phyloP scores from a whole-genome alignment of 2,329 filamentous ascomycete genomes.

The Venturiaceae sp. region DNA sequence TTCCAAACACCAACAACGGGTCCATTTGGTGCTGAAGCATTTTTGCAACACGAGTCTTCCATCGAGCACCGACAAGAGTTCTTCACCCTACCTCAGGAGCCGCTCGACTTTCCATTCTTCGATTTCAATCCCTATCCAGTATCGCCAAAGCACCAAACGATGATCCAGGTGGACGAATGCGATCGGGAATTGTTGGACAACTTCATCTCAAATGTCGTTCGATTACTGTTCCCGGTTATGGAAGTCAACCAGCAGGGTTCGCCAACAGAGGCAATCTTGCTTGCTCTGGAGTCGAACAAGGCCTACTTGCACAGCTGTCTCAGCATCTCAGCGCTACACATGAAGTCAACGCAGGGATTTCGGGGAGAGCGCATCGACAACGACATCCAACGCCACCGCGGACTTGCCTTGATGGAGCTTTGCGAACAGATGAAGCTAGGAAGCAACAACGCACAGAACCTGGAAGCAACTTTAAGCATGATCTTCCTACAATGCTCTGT shows the following conservation, averaged over 20 bases:
- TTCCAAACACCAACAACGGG: conserved; percentile 71
- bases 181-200: conserved; percentile 84
- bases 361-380: conserved; percentile 68
- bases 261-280: conserved; percentile 73
- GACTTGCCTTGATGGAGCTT: conserved; percentile 74
- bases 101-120: conserved; percentile 67
- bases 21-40: conserved; percentile 54
- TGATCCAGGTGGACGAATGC: conserved; percentile 75
- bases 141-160: conserved; percentile 54
- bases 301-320: conserved; percentile 93
- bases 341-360: conserved; percentile 62
- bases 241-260: conserved; percentile 83
- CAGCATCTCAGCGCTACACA: conserved; percentile 84
- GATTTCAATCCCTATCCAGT: conserved; percentile 64
- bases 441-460: conserved; percentile 73
- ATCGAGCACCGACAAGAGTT: conserved; percentile 61
- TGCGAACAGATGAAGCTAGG: conserved; percentile 74
- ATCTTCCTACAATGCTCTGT: conserved; percentile 95
- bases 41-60: conserved; percentile 58
- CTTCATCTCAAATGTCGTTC: conserved; percentile 80
- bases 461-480: conserved; percentile 87
- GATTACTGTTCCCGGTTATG: conserved; percentile 83
- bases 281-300: conserved; percentile 82
- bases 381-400: conserved; percentile 88
- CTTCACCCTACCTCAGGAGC: conserved; percentile 43